Evolutionary conservation across 345 rosid species (phyloP).

Genomic region (Populus nigra): DNA sequence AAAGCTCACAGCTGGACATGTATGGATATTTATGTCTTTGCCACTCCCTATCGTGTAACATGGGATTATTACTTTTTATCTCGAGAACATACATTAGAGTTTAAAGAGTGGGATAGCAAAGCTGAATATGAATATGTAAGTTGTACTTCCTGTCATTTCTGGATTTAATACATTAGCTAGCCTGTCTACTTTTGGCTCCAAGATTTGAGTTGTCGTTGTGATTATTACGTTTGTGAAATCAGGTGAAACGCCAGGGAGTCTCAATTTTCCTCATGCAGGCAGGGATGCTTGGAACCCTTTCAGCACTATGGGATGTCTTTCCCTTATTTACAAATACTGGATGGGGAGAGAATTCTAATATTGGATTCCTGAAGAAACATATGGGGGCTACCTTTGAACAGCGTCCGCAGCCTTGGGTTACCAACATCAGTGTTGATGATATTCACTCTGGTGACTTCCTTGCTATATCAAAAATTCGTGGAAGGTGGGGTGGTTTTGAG

Average conservation of each 20-base stretch:
- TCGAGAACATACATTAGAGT: slow-evolving; percentile 81
- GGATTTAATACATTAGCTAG: slow-evolving; percentile 7
- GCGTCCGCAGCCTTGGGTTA: slow-evolving; percentile 85
- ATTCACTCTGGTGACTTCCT: slow-evolving; percentile 89
- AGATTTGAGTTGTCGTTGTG: neutral
- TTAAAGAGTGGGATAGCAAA: slow-evolving; percentile 78
- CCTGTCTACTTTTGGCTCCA: neutral
- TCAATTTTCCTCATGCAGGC: slow-evolving; percentile 98
- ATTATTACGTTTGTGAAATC: slow-evolving; percentile 12
- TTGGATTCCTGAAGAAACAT: slow-evolving; percentile 79
- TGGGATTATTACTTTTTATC: slow-evolving; percentile 90
- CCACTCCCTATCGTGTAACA: slow-evolving; percentile 87
- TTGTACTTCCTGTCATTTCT: slow-evolving; percentile 9
- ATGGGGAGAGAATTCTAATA: slow-evolving; percentile 90
- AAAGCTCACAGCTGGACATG: slow-evolving; percentile 97
- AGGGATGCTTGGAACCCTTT: slow-evolving; percentile 93
- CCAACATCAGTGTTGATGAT: slow-evolving; percentile 60
- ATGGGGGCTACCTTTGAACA: slow-evolving; percentile 76
- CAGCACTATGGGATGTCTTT: slow-evolving; percentile 92
- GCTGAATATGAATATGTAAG: slow-evolving; percentile 87
- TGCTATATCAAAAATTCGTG: slow-evolving; percentile 87
- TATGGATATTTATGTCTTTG: slow-evolving; percentile 93
- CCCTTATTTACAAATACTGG: slow-evolving; percentile 90
- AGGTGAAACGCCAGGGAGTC: slow-evolving; percentile 87
- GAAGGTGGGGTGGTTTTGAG: slow-evolving; percentile 96